Base-by-base conservation (phyloP, 345 rosid genomes). In the Eucalyptus tenuipes region DNA sequence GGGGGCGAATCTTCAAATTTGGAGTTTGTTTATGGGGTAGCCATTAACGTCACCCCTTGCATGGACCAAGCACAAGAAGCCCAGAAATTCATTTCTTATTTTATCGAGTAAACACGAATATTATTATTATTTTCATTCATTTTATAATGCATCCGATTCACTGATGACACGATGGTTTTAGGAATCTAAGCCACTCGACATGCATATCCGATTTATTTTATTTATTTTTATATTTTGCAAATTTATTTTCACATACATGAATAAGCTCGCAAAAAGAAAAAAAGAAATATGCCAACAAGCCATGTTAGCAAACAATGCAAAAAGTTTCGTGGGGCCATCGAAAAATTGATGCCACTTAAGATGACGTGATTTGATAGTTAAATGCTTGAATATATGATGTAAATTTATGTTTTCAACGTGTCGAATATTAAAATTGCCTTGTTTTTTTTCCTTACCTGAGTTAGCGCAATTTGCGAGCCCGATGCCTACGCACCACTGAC, bases 361-460 rank as follows among this genome's bases (percentile, higher is more conserved):
- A 52, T 52, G 61, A 24, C 27, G 29, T 10, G 59, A 20, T 53
- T 20, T 22, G 1, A 18, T 52, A 7, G 7, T 18, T 52, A 18
- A 18, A 3, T 18, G 4, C 4, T 52, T 7, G 22, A 18, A 52
- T 16, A 16, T 7, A 52, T 17, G 57, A 52, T 52, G 57, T 18
- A 20, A 52, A 49, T 52, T 18, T 1, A 7, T 18, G 17, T 55
- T 4, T 9, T 22, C 5, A 17, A 3, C 11, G 6, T 6, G 0
- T 25, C 0, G 64, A 57, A 57, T 24, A 24, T 57, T 24, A 57
- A 57, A 1, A 57, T 57, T 1, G 3, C 66, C 66, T 25, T 25
- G 13, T 37, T 27, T 25, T 27, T 11, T 59, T 59, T 59, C n/a
- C 6, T 18, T 12, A 9, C 66, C 14, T 5, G 57, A 52, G 57